Percentiles rank a stretch among this genome's conserved stretches.
Evolutionary conservation across 1,284 basidiomycete genomes (phyloP).

Genomic region (Erythrobasidium hasegawianum): DNA sequence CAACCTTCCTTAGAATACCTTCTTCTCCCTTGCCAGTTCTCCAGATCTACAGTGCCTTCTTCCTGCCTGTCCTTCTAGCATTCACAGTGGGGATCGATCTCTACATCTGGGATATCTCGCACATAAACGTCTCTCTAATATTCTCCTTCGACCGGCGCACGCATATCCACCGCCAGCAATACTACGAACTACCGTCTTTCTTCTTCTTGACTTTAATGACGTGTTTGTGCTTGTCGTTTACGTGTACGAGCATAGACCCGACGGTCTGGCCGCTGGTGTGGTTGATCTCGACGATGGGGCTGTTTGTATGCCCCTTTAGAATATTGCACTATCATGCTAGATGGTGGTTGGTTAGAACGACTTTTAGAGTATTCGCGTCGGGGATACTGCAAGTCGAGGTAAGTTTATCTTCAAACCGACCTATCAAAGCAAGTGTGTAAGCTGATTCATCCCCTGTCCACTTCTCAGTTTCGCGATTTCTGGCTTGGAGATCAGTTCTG

Average conservation of each 20-base stretch:
- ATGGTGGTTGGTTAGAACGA: constrained; percentile 70
- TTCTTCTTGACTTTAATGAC: constrained; percentile 51
- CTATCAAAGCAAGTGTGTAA: no score
- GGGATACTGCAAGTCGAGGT: constrained; percentile 73
- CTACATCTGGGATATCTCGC: constrained; percentile 65
- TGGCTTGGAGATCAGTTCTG: constrained; percentile 58
- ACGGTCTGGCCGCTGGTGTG: constrained; percentile 75
- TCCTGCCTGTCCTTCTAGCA: constrained; percentile 70
- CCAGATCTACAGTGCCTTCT: constrained; percentile 69
- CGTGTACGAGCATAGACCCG: constrained; percentile 37
- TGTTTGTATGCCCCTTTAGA: constrained; percentile 74
- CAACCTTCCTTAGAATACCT: no score
- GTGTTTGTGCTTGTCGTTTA: constrained; percentile 11
- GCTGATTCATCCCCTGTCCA: background rate
- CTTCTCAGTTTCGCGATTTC: constrained; percentile 66
- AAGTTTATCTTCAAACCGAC: constrained; percentile 42
- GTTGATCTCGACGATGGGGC: constrained; percentile 61
- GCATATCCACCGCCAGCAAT: constrained; percentile 72
- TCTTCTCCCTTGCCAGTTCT: constrained; percentile 55
- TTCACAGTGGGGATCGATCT: constrained; percentile 74
- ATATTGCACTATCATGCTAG: constrained; percentile 63
- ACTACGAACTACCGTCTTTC: constrained; percentile 71
- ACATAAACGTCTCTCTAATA: constrained; percentile 91
- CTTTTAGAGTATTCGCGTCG: constrained; percentile 59
- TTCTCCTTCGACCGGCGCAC: constrained; percentile 76